Percentiles rank a stretch among this genome's conserved stretches.
phyloP scores from a whole-genome alignment of 306 rosid genomes.

The Luffa aegyptiaca region DNA sequence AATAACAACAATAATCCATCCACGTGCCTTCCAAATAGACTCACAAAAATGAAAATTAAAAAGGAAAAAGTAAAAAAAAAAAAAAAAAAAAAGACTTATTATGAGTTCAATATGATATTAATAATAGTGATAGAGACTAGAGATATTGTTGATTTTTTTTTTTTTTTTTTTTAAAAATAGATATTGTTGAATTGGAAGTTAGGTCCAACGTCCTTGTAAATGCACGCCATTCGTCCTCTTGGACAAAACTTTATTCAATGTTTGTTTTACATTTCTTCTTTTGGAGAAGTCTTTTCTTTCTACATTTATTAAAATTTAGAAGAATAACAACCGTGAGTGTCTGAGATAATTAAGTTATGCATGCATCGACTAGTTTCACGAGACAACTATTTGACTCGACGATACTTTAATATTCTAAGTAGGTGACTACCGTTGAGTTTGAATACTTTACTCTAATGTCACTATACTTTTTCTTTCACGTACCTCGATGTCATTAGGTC shows the following conservation, averaged over 20 bases:
- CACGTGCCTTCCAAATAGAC: slow-evolving; percentile 3
- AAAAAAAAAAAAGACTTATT: background rate
- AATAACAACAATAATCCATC: slow-evolving; percentile 3
- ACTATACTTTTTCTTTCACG: too few relatives aligned
- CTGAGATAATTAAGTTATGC: too few relatives aligned
- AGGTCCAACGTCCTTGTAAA: background rate
- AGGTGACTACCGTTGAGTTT: too few relatives aligned
- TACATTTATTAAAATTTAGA: background rate
- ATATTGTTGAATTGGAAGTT: background rate
- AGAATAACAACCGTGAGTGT: background rate
- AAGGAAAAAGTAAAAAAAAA: background rate
- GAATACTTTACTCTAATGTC: too few relatives aligned
- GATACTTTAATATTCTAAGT: too few relatives aligned
- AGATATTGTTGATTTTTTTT: background rate
- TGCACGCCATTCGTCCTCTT: background rate
- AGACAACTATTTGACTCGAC: too few relatives aligned
- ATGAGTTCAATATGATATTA: background rate
- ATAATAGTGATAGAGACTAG: background rate
- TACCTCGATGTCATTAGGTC: too few relatives aligned
- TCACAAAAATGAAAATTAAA: background rate
- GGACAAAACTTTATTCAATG: background rate
- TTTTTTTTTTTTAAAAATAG: too few relatives aligned
- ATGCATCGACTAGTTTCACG: background rate
- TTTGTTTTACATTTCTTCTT: background rate
- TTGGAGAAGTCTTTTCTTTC: background rate